A percentile compares a stretch with the other conserved stretches of the same genome.
phyloP scores from a whole-genome alignment of 345 rosid species.

The Rhodamnia argentea region DNA sequence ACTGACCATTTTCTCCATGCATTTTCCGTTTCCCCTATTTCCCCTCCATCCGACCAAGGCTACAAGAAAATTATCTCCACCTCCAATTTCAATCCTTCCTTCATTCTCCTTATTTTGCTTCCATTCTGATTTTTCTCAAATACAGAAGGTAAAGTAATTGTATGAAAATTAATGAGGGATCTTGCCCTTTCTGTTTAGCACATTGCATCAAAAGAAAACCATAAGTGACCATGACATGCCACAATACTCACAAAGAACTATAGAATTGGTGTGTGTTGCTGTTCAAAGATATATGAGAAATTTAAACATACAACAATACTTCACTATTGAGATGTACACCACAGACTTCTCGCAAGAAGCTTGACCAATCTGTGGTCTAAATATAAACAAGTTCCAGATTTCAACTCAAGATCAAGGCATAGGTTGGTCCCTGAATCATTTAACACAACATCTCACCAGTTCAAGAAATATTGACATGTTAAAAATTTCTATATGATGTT shows the following conservation, averaged over 20 bases:
- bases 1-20: not conserved
- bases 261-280: not conserved
- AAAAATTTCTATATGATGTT: not conserved
- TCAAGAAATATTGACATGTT: not conserved
- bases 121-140: not conserved
- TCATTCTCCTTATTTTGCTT: not conserved
- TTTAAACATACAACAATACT: not conserved
- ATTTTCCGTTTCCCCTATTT: not conserved
- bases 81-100: not conserved
- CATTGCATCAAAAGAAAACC: not conserved
- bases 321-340: not conserved
- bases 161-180: not conserved
- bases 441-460: not conserved
- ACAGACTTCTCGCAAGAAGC: not conserved
- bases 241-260: not conserved
- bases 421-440: not conserved
- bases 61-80: not conserved
- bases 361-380: not conserved
- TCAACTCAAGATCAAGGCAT: not conserved
- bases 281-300: not conserved
- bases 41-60: not conserved
- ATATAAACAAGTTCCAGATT: not conserved
- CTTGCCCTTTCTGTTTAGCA: not conserved
- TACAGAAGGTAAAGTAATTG: not conserved
- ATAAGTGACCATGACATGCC: not conserved